Base-by-base conservation (phyloP, 2,329 filamentous ascomycete species). In the Monilinia fructigena region DNA sequence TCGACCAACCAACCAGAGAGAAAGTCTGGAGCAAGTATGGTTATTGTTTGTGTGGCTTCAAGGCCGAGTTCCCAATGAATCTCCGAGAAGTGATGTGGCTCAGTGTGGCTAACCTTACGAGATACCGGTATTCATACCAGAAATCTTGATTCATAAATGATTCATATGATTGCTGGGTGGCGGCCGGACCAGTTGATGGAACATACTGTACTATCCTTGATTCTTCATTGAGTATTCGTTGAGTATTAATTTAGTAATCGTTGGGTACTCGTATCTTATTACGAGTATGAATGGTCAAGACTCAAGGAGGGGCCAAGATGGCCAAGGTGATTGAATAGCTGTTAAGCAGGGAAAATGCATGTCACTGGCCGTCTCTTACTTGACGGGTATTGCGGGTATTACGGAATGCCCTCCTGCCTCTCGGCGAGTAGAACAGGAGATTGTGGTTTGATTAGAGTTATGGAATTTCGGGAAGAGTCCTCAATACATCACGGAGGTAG, bases 21-120 rank as follows among this genome's bases (percentile, higher is more conserved):
- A 48, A 35, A 59, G 42, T 48, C 56, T 48, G 56, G 42, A 47
- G 20, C 45, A 20, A 45, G 26, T 20, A 28, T 42, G 23, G 23
- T 38, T 28, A 16, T 4, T 28, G 23, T 18, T 20, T 12, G 23
- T 60, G 58, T 60, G 58, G 58, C 58, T 50, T 38, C 28, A 20
- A 60, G 35, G 16, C 56, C 56, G 42, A 47, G 26, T 47, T 59
- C 31, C 26, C 55, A 31, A 20, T 8, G 42, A 38, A 50, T 38
- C 58, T 60, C 58, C 58, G 45, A 61, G n/a, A 12, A 50, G 20
- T 26, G 5, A 7, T 61, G 58, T 61, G 58, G 58, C 58, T 61
- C 20, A 18, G 45, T 61, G n/a, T 61, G 58, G 47, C 45, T 11
- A 50, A 12, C 8, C 45, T 48, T 6, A 38, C 16, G 48, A 28